phyloP scores from a whole-genome alignment of 1,284 basidiomycete species.

The Exobasidium cylindrosporum region DNA sequence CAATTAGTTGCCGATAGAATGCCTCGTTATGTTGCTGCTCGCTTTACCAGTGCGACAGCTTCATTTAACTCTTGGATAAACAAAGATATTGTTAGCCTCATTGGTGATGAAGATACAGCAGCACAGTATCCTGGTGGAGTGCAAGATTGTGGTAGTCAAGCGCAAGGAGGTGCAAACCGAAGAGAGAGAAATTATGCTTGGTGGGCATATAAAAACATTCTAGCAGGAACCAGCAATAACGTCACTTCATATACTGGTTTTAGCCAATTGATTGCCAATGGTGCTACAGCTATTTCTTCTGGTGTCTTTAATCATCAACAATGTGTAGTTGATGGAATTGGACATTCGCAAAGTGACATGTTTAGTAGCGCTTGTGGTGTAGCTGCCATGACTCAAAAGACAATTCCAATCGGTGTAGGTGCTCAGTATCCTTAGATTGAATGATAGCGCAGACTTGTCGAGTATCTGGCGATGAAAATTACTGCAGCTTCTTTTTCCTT shows the following conservation, averaged over 20 bases:
- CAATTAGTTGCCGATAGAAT: neutral
- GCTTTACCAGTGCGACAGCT: neutral
- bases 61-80: neutral
- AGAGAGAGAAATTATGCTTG: slow-evolving; percentile 10
- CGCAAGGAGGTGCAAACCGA: neutral
- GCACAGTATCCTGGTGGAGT: neutral
- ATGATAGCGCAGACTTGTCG: too few relatives aligned
- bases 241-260: neutral
- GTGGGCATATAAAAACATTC: slow-evolving; percentile 7
- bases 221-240: neutral
- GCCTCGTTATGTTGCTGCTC: neutral
- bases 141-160: neutral
- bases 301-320: neutral
- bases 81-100: neutral
- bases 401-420: neutral
- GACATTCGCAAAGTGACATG: neutral
- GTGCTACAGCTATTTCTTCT: neutral
- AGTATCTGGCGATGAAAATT: too few relatives aligned
- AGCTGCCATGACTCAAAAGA: neutral
- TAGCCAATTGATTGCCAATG: neutral
- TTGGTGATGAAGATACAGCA: neutral
- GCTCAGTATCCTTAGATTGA: neutral
- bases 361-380: slow-evolving; percentile 3
- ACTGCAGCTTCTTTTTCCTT: too few relatives aligned
- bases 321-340: neutral